Base-by-base conservation (phyloP, 495 filamentous ascomycete species). In the Trichoderma gamsii region DNA sequence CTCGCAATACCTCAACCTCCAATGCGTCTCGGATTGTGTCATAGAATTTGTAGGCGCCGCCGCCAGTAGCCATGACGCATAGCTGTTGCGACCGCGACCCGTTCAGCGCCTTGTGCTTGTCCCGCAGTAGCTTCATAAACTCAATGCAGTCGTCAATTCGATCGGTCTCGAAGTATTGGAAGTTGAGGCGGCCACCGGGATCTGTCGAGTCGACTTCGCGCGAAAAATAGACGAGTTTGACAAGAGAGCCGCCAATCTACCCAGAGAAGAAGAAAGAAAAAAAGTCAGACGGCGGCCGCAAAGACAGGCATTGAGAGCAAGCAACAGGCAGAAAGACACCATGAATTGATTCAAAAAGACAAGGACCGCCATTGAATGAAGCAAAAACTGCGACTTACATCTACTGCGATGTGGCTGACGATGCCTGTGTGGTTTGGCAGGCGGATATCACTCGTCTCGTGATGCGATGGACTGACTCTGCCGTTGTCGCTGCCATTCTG, bases 141-240 rank as follows among this genome's bases (percentile, higher is more conserved):
- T 92, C 86, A 65, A 99, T 88, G 78, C 94, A 95, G 38, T 93
- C 88, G 70, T 94, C 90, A 71, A 98, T 96, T 59, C 86, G 88
- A 72, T 97, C 90, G 3, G 95, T 97, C 79, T 99, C 95, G 76
- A 98, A 97, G 69, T 88, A 96, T 72, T 95, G 83, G 73, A 99
- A 99, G 77, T 96, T 96, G 23, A 99, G 82, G 29, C 95, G 89
- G 32, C 96, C 96, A 52, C 95, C 95, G 59, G 89, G 87, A 72
- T 93, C 90, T 44, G 83, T 85, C 32, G 89, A 88, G 72, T 88
- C 82, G 27, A 89, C 82, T 77, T 98, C 96, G 65, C 90, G 90
- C 6, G 93, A 92, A 78, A 98, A 98, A 80, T 97, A 99, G 64
- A 99, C 94, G 18, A 98, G 83, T 80, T 99, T 99, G 61, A 92